Evolutionary conservation across 169 alveolate species (phyloP), one percentile per base, ranked within the genome.

Genomic region (Plasmodium malariae): DNA sequence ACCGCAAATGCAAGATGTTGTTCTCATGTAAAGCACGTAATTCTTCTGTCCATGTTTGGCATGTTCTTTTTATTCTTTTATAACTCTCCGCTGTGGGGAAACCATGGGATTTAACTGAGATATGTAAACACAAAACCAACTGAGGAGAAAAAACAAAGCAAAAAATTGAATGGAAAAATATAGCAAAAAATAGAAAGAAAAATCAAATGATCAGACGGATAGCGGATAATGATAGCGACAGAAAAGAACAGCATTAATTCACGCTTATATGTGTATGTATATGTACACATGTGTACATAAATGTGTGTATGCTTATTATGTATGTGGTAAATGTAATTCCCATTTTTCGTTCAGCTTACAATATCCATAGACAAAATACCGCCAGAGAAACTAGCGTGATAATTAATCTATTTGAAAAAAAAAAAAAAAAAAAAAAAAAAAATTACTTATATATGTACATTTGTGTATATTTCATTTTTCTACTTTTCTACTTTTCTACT

Each of bases 71-170:
- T 55, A 78, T 12, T 62, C 74, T 36, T 83, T 65, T 19, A 83
- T 43, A 28, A 37, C 40, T 7, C 48, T 67, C 57, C 91, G 80
- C 19, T 65, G 68, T 5, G 91, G 91, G 1, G 67, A 36, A 30
- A 83, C 36, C 80, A 83, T 83, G 11, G 91, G 91, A 60, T 83
- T 83, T 43, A 83, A 54, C 43, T 83, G 91, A 1, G 91, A 83
- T 14, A 83, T 49, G 40, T 83, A 83, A 26, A 83, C 91, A 54
- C 91, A 83, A 9, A 83, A n/a, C 91, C 91, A 83, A 12, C 91
- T 83, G 49, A 26, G 30, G 32, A 34, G 36, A 55, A 63, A 48
- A 19, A 0, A 21, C 34, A 26, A 24, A 36, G 1, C 14, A 43
- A 34, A 0, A 21, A 70, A 45, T 26, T 21, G 54, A 34, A 21